These are phyloP conservation scores for Lagenaria siceraria DNA, from an alignment of 306 rosid genomes.

Conservation along the genomic window DNA sequence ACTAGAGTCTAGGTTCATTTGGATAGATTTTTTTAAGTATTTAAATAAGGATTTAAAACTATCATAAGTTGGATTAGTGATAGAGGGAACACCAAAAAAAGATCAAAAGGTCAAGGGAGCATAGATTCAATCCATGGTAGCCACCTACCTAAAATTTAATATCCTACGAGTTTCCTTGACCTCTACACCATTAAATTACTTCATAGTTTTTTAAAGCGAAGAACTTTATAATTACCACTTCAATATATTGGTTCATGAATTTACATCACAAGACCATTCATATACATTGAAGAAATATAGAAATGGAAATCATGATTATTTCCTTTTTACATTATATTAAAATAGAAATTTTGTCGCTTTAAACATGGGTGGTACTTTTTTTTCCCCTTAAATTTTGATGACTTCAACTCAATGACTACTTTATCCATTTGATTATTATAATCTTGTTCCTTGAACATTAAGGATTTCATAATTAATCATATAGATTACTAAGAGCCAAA, in stretches of 20 bases:
- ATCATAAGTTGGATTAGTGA: too few relatives aligned
- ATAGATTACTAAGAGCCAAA: not conserved
- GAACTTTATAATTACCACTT: not conserved
- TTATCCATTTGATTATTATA: not conserved
- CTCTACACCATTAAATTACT: too few relatives aligned
- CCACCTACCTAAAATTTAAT: too few relatives aligned
- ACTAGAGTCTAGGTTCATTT: too few relatives aligned
- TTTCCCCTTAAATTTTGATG: not conserved
- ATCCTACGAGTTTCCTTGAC: too few relatives aligned
- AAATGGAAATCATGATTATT: not conserved
- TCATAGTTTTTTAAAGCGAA: too few relatives aligned
- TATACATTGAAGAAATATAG: not conserved
- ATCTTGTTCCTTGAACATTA: not conserved
- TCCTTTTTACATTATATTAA: not conserved
- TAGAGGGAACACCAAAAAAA: too few relatives aligned
- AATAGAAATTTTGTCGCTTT: not conserved
- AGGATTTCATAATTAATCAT: not conserved
- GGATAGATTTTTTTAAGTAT: too few relatives aligned
- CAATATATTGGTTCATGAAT: not conserved
- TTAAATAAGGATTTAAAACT: too few relatives aligned
- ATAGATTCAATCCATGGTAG: too few relatives aligned
- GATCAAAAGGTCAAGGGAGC: too few relatives aligned
- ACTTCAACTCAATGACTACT: not conserved
- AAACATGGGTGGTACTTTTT: not conserved
- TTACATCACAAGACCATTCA: not conserved